phyloP scores from a whole-genome alignment of 2,329 filamentous ascomycete genomes.

The Colletotrichum liriopes region DNA sequence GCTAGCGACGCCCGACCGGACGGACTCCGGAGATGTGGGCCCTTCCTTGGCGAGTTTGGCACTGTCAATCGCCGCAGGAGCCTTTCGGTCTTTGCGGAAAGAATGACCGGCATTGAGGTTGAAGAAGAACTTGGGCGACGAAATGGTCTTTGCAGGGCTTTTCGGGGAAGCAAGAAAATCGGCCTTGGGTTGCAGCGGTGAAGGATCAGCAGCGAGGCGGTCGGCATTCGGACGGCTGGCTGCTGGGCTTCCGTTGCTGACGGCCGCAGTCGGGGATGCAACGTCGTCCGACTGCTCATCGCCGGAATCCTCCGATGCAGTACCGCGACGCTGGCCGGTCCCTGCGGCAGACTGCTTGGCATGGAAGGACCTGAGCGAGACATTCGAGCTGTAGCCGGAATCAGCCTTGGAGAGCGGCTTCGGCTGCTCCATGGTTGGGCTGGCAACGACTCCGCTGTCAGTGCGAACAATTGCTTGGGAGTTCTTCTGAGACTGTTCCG shows the following conservation, averaged over 20 bases:
- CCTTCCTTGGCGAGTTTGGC: slow-evolving; percentile 40
- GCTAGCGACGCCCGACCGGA: slow-evolving; percentile 49
- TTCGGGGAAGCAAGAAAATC: slow-evolving; percentile 11
- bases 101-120: slow-evolving; percentile 31
- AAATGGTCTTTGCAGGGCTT: slow-evolving; percentile 19
- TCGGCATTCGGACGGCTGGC: slow-evolving; percentile 12
- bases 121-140: slow-evolving; percentile 36
- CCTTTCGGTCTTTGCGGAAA: slow-evolving; percentile 43
- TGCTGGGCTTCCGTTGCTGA: slow-evolving; percentile 24
- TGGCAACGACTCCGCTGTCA: slow-evolving; percentile 68
- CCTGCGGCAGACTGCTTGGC: slow-evolving; percentile 48
- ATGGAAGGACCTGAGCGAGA: slow-evolving; percentile 69
- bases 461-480: slow-evolving; percentile 52
- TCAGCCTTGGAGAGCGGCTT: slow-evolving; percentile 70
- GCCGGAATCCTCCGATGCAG: slow-evolving; percentile 26
- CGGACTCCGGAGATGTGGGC: slow-evolving; percentile 45
- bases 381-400: slow-evolving; percentile 74
- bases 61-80: slow-evolving; percentile 45
- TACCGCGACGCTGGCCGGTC: slow-evolving; percentile 2
- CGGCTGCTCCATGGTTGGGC: slow-evolving; percentile 58
- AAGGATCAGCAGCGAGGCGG: slow-evolving; percentile 17
- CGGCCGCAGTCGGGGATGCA: slow-evolving; percentile 29
- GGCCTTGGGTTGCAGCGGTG: slow-evolving; percentile 57
- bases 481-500: slow-evolving; percentile 44
- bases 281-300: slow-evolving; percentile 27